Evolutionary conservation across 2,329 filamentous ascomycete species (phyloP).

Genomic region (Calonectria multiphialidica): DNA sequence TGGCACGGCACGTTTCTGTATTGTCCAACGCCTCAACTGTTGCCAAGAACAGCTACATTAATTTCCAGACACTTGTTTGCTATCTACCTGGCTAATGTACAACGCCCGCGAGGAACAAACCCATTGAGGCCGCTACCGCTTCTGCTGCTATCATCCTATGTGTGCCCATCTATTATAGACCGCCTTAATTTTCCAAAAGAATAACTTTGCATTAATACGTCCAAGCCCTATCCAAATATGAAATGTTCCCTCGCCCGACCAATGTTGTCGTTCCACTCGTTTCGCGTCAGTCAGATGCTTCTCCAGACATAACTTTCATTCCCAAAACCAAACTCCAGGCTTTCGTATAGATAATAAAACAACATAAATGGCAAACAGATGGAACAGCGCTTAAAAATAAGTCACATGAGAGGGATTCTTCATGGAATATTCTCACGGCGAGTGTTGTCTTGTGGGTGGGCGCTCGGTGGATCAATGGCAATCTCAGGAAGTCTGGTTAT

Average conservation of each 20-base stretch:
- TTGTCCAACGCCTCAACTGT: neutral
- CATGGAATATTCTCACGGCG: constrained; percentile 25
- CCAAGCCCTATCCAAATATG: neutral
- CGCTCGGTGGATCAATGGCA: constrained; percentile 66
- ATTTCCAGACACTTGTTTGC: neutral
- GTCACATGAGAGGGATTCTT: constrained; percentile 3
- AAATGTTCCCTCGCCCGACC: constrained; percentile 9
- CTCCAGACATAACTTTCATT: constrained; percentile 23
- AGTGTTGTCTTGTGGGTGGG: constrained; percentile 39
- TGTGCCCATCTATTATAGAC: constrained; percentile 17
- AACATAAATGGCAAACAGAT: constrained; percentile 13
- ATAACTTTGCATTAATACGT: neutral
- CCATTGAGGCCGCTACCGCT: neutral
- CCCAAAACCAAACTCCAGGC: constrained; percentile 42
- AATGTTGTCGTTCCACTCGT: constrained; percentile 10
- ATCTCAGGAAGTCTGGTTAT: constrained; percentile 66
- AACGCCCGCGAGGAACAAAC: neutral
- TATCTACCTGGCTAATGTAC: constrained; percentile 13
- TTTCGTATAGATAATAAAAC: constrained; percentile 29
- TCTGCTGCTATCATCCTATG: neutral
- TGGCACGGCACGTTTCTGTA: neutral
- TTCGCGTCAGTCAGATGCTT: constrained; percentile 1
- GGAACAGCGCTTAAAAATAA: neutral
- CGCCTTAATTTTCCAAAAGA: constrained; percentile 5
- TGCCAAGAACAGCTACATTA: neutral